Conservation (phyloP, 108 stramenopile genomes). For the Skeletonema potamos region DNA sequence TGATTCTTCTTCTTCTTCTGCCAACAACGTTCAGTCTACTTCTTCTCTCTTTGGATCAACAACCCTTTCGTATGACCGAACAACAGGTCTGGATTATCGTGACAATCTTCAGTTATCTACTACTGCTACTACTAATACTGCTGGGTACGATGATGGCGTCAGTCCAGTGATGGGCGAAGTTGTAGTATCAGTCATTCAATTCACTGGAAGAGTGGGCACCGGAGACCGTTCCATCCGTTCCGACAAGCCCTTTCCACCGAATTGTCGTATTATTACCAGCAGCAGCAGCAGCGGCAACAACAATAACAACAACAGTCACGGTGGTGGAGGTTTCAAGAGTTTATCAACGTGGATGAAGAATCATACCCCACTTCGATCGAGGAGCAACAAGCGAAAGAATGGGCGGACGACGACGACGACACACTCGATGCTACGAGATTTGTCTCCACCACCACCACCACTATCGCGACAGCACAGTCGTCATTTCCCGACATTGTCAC, state of each 20-base stretch:
- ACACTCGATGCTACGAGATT: not conserved
- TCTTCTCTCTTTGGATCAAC: no score
- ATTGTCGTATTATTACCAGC: constrained; percentile 3
- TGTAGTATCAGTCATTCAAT: constrained; percentile 43
- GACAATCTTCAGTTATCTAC: no score
- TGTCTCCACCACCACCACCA: not conserved
- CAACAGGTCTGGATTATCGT: no score
- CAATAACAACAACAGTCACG: not conserved
- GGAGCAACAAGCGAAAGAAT: constrained; percentile 1
- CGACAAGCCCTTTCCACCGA: constrained; percentile 52
- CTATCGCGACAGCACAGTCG: not conserved
- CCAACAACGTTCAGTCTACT: no score
- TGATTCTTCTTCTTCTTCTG: no score
- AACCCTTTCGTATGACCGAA: no score
- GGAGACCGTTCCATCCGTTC: constrained; percentile 72
- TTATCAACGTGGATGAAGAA: constrained; percentile 6
- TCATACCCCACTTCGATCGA: not conserved
- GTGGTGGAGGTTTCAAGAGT: not conserved
- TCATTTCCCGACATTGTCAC: not conserved
- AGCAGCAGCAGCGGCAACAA: not conserved
- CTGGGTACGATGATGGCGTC: no score
- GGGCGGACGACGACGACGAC: not conserved
- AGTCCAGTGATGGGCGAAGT: not conserved
- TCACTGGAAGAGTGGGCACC: constrained; percentile 54
- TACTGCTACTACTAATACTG: no score